A percentile compares a stretch with the other conserved stretches of the same genome.
These are phyloP conservation scores for Ormosia semicastrata DNA, from an alignment of 306 rosid species.

Conservation along the genomic window DNA sequence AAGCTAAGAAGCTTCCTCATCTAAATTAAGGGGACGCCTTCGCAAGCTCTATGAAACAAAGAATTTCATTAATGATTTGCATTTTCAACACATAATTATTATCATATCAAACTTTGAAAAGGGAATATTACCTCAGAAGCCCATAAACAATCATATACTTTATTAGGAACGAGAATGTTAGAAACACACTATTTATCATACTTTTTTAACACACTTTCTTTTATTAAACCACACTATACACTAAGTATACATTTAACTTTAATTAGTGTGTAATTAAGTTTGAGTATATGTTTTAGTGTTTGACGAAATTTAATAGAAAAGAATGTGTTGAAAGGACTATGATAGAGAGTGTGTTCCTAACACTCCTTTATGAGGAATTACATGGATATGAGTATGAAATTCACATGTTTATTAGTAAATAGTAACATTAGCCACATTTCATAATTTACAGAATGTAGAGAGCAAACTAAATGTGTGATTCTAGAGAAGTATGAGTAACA, in stretches of 20 bases:
- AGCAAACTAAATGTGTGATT: background rate
- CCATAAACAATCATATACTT: constrained; percentile 82
- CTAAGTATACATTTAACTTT: too few relatives aligned
- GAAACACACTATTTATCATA: too few relatives aligned
- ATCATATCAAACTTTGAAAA: background rate
- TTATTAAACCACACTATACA: too few relatives aligned
- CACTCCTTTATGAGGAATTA: constrained; percentile 93
- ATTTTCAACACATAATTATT: background rate
- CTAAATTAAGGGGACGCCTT: constrained; percentile 64
- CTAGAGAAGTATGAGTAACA: background rate
- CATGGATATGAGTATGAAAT: constrained; percentile 92
- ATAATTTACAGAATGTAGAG: background rate
- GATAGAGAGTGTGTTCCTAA: too few relatives aligned
- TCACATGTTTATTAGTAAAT: background rate
- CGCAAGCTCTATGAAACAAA: constrained; percentile 53
- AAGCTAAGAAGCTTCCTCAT: constrained; percentile 68
- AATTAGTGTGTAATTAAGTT: too few relatives aligned
- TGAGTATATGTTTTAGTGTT: too few relatives aligned
- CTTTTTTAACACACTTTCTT: too few relatives aligned
- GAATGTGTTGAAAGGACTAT: too few relatives aligned
- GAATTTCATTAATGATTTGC: background rate
- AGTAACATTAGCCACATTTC: constrained; percentile 28
- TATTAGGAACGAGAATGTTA: too few relatives aligned
- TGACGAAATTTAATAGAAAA: too few relatives aligned
- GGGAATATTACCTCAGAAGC: constrained; percentile 72